Conservation (phyloP, 78 protist genomes). For the Bodo saltans region DNA sequence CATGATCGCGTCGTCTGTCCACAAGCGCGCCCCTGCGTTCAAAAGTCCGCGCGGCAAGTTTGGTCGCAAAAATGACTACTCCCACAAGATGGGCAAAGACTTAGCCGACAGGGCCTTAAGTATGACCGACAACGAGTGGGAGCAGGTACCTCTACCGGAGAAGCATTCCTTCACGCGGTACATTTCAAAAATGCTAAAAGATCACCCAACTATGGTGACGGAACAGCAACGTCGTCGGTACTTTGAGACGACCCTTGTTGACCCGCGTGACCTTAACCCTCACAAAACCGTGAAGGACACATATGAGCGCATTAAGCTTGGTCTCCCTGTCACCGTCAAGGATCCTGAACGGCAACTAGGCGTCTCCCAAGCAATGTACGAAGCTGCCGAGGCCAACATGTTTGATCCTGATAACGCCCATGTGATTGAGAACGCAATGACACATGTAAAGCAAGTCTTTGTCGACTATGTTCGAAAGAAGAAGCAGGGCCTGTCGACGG, state of each 20-base stretch:
- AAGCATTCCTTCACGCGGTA: neutral
- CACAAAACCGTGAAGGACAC: neutral
- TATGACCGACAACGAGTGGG: neutral
- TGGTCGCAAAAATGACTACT: too few species aligned
- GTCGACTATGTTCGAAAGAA: neutral
- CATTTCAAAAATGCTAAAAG: neutral
- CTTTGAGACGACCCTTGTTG: neutral
- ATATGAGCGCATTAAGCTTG: neutral
- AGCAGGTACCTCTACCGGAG: neutral
- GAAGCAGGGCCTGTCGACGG: neutral
- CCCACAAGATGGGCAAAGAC: neutral
- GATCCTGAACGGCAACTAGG: neutral
- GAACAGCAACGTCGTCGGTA: neutral
- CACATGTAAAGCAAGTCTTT: neutral
- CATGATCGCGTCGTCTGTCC: too few species aligned
- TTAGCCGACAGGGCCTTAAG: neutral
- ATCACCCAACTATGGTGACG: neutral
- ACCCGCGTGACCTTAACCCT: neutral
- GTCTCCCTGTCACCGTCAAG: neutral
- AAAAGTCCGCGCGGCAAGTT: too few species aligned
- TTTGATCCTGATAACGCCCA: neutral
- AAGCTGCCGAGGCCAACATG: neutral
- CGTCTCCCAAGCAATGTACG: neutral
- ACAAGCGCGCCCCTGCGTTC: too few species aligned
- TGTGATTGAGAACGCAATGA: neutral